Base-by-base conservation (phyloP, 306 rosid genomes). In the Vachellia pachyceras region DNA sequence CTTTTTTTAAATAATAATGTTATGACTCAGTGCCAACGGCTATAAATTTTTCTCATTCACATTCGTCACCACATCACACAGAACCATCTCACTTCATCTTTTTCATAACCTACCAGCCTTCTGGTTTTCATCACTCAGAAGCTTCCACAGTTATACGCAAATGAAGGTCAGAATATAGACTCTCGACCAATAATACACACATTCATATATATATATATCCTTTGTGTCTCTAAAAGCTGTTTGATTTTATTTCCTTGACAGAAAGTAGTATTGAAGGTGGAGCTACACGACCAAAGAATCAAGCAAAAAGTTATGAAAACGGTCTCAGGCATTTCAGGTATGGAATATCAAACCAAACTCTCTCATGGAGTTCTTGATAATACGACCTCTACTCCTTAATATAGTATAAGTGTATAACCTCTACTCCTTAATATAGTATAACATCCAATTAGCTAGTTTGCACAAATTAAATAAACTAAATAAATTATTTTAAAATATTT, bases 261-360 rank as follows among this genome's bases (percentile, higher is more conserved):
- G 94, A 87, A 87, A 86, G 69, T 87, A 22, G 88, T 91, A 67
- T 15, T 91, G 84, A 87, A 78, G 57, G 46, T 93, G 82, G 79
- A 72, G 3, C 1, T 87, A 15, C 15, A 80, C n/a, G 88, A 88
- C 35, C 82, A 90, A 25, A 87, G 6, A 72, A 15, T 15, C 22
- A 91, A 78, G 90, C 65, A 77, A 61, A 91, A 88, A n/a, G 92
- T 88, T 29, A 87, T 91, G 96, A 88, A 37, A 77, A 50, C 79
- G 42, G 89, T 82, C 45, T 91, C 96, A 55, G 87, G 86, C 57
- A 71, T 91, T 33, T 52, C 79, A 82, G 96, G 97, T 90, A 87
- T 20, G 3, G 0, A 55, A 15, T 7, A 18, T 15, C 22, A 37
- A 37, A 67, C 11, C 33, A 18, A 18, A 3, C 7, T 33, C 3